Conservation (phyloP, 441 rosid genomes). For the Iberis amara region DNA sequence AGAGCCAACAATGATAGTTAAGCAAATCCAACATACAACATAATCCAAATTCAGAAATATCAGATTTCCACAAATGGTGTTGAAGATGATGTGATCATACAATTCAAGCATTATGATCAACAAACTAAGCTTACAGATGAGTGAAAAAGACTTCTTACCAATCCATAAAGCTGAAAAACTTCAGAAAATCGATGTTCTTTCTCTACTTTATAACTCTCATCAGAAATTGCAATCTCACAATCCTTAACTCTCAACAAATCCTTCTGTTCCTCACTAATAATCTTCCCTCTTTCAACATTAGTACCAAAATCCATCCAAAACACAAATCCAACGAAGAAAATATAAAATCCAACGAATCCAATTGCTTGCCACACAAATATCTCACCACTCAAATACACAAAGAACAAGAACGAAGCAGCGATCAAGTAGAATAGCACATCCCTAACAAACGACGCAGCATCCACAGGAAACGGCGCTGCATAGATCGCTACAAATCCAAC, state of each 20-base stretch:
- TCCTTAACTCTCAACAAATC: constrained; percentile 27
- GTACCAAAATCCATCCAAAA: constrained; percentile 88
- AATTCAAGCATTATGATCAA: constrained; percentile 1
- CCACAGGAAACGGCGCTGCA: constrained; percentile 76
- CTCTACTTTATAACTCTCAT: constrained; percentile 31
- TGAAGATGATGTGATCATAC: not conserved
- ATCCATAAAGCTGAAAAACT: constrained; percentile 30
- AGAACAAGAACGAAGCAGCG: constrained; percentile 66
- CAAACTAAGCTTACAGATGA: constrained; percentile 1
- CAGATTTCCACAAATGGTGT: not conserved
- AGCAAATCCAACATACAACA: not conserved
- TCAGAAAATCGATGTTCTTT: constrained; percentile 30
- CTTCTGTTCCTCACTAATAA: constrained; percentile 30
- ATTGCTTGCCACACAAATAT: constrained; percentile 86
- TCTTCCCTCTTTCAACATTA: constrained; percentile 19
- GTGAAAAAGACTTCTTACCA: constrained; percentile 32
- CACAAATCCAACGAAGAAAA: constrained; percentile 86
- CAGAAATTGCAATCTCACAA: constrained; percentile 35
- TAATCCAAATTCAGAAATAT: constrained; percentile 2
- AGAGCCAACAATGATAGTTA: too few relatives aligned
- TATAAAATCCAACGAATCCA: constrained; percentile 76
- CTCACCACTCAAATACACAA: constrained; percentile 92
- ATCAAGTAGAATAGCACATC: constrained; percentile 77
- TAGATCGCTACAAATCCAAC: constrained; percentile 90
- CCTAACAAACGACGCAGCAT: constrained; percentile 65